Conservation (phyloP, 345 rosid species). For the Alliaria petiolata region DNA sequence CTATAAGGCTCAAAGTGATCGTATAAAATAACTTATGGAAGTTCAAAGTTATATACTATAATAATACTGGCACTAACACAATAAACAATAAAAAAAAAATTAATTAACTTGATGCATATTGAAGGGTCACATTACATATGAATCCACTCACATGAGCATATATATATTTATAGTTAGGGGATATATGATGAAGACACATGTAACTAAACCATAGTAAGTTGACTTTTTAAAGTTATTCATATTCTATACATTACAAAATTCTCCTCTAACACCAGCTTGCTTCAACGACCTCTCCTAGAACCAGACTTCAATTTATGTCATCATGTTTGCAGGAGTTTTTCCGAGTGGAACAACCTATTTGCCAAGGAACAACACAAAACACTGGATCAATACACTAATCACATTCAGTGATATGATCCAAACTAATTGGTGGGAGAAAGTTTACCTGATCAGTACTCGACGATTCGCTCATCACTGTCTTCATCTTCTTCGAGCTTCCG, state of each 20-base stretch:
- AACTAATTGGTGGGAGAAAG: neutral
- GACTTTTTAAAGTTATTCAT: neutral
- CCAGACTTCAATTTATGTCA: slow-evolving; percentile 4
- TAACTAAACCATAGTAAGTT: slow-evolving; percentile 2
- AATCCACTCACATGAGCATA: slow-evolving; percentile 16
- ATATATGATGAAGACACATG: slow-evolving; percentile 15
- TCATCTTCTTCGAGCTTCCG: slow-evolving; percentile 33
- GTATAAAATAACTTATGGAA: neutral
- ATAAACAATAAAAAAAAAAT: neutral
- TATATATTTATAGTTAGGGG: slow-evolving; percentile 17
- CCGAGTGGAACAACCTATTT: slow-evolving; percentile 31
- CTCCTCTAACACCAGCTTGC: slow-evolving; percentile 21
- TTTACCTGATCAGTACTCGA: slow-evolving; percentile 28
- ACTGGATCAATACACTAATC: neutral
- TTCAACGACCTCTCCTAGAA: neutral
- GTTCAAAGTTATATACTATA: neutral
- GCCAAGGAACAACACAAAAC: neutral
- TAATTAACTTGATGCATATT: neutral
- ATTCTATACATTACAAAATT: slow-evolving; percentile 26
- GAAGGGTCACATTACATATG: slow-evolving; percentile 9
- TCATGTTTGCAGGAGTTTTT: slow-evolving; percentile 12
- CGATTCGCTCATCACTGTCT: slow-evolving; percentile 17
- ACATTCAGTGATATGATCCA: neutral
- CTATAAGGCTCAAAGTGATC: neutral
- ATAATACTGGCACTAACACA: neutral